Percentiles rank a stretch among this genome's conserved stretches.
These are phyloP conservation scores for Biscogniauxia marginata DNA, from an alignment of 2,329 filamentous ascomycete genomes.

Conservation along the genomic window DNA sequence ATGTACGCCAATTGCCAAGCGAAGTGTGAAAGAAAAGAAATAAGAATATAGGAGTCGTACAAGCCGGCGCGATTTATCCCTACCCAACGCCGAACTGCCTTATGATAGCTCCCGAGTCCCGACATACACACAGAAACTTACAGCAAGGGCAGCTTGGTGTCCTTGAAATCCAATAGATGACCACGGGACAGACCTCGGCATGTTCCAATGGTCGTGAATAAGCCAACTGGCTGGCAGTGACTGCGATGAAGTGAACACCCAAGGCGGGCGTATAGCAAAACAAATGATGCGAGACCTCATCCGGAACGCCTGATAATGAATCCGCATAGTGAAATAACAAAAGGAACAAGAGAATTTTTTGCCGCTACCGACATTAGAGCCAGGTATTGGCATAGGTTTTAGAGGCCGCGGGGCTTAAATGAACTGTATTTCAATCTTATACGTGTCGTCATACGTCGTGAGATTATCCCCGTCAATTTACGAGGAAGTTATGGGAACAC, in stretches of 20 bases:
- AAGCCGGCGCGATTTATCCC: constrained; percentile 17
- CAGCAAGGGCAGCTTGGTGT: constrained; percentile 12
- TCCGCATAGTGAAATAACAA: constrained; percentile 3
- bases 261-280: constrained; percentile 10
- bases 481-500: constrained; percentile 49
- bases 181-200: constrained; percentile 6
- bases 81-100: constrained; percentile 16
- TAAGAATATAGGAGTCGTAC: background rate
- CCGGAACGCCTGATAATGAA: constrained; percentile 27
- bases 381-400: constrained; percentile 12
- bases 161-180: constrained; percentile 11
- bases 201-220: constrained; percentile 1
- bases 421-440: constrained; percentile 32
- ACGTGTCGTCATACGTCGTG: constrained; percentile 35
- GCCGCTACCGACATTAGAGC: constrained; percentile 3
- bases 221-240: constrained; percentile 9
- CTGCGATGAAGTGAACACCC: constrained; percentile 18
- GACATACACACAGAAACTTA: constrained; percentile 18
- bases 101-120: constrained; percentile 12
- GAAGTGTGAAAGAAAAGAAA: constrained; percentile 4
- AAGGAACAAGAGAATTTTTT: constrained; percentile 9
- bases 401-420: constrained; percentile 30
- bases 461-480: constrained; percentile 22
- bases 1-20: background rate
- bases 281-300: constrained; percentile 12